phyloP scores from a whole-genome alignment of 257 asterid genomes.

The Petunia secreta region DNA sequence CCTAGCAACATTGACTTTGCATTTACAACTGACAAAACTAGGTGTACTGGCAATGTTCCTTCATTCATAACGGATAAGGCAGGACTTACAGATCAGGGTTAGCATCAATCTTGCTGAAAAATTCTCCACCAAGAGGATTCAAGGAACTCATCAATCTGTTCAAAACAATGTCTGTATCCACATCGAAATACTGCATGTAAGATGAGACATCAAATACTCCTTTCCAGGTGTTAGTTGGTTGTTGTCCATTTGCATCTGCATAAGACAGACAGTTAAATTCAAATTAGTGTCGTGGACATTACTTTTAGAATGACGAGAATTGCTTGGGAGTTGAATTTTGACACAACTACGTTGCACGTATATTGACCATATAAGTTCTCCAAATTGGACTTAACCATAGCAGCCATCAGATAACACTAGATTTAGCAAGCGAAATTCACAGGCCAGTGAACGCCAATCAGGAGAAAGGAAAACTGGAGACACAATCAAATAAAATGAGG shows the following conservation, averaged over 20 bases:
- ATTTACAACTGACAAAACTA: too few relatives aligned
- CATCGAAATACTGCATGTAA: conserved; percentile 81
- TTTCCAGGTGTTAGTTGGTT: conserved; percentile 68
- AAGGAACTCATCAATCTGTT: conserved; percentile 86
- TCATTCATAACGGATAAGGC: too few relatives aligned
- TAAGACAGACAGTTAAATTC: conserved; percentile 15
- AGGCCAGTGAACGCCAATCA: neutral
- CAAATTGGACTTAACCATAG: neutral
- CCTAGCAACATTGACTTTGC: too few relatives aligned
- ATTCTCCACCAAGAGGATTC: conserved; percentile 79
- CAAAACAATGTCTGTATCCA: conserved; percentile 82
- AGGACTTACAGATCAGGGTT: conserved; percentile 93
- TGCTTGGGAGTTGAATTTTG: neutral
- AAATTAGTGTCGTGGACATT: neutral
- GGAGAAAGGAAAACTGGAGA: neutral
- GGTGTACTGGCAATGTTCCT: too few relatives aligned
- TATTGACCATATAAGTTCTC: neutral
- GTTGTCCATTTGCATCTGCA: conserved; percentile 72
- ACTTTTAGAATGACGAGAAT: neutral
- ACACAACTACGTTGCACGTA: neutral
- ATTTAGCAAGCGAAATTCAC: neutral
- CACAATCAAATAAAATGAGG: neutral
- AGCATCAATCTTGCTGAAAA: conserved; percentile 78
- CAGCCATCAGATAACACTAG: neutral
- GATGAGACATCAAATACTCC: conserved; percentile 78